These are phyloP conservation scores for Barnettozyma hawaiiensis DNA, from an alignment of 1,139 yeast genomes.

Conservation along the genomic window DNA sequence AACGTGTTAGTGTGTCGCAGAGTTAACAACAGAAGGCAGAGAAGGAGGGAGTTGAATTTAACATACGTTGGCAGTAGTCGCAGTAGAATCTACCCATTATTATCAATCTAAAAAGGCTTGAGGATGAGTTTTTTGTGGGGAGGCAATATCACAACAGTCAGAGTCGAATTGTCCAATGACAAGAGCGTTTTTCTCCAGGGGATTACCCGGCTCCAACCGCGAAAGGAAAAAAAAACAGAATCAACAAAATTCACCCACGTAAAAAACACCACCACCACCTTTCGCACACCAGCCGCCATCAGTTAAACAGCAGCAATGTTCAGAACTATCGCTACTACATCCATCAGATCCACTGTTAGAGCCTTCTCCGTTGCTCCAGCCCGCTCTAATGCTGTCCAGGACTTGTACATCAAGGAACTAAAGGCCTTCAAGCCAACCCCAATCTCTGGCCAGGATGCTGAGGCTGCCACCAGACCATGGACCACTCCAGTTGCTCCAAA, in stretches of 20 bases:
- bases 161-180: slow-evolving; percentile 5
- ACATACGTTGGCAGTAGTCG: slow-evolving; percentile 68
- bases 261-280: not conserved
- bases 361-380: slow-evolving; percentile 32
- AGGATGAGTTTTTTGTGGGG: no score
- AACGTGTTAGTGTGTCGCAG: no score
- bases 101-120: not conserved
- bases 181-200: not conserved
- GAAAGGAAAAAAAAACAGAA: slow-evolving; percentile 5
- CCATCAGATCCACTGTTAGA: slow-evolving; percentile 28
- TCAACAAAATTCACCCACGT: not conserved
- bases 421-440: slow-evolving; percentile 85
- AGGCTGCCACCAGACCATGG: slow-evolving; percentile 78
- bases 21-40: not conserved
- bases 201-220: slow-evolving; percentile 2
- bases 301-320: slow-evolving; percentile 6
- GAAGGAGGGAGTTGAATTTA: not conserved
- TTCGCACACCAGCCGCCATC: not conserved
- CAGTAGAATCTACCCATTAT: slow-evolving; percentile 58
- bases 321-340: slow-evolving; percentile 5
- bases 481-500: slow-evolving; percentile 68
- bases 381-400: slow-evolving; percentile 61
- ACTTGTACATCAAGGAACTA: slow-evolving; percentile 81
- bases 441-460: slow-evolving; percentile 66
- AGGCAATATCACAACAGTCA: no score